Evolutionary conservation across 108 stramenopile species (phyloP).

Genomic region (Cyclotella kingstonii): DNA sequence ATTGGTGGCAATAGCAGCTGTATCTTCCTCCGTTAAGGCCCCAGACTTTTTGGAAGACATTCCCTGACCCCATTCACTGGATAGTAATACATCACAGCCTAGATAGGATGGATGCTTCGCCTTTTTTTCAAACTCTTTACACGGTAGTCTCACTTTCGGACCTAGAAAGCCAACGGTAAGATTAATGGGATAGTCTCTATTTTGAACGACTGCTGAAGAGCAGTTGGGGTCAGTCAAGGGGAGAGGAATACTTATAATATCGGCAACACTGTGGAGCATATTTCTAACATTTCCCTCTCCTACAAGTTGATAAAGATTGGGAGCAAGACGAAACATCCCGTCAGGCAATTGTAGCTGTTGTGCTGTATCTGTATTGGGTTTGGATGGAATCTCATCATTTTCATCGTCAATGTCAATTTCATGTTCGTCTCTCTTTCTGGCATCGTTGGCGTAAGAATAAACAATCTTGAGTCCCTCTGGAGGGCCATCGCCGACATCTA

Average conservation of each 20-base stretch:
- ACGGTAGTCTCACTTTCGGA: constrained; percentile 32
- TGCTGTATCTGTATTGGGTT: background rate
- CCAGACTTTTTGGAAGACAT: constrained; percentile 55
- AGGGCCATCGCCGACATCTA: constrained; percentile 34
- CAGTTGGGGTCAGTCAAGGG: constrained; percentile 2
- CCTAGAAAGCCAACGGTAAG: constrained; percentile 29
- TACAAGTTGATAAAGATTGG: constrained; percentile 39
- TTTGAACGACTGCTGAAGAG: background rate
- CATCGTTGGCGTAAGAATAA: background rate
- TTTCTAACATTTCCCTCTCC: constrained; percentile 12
- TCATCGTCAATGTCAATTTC: constrained; percentile 34
- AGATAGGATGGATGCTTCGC: constrained; percentile 48
- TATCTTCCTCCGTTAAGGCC: constrained; percentile 27
- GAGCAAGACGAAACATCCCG: constrained; percentile 27
- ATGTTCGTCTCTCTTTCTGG: constrained; percentile 24
- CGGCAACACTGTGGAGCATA: constrained; percentile 12
- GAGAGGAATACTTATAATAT: constrained; percentile 35
- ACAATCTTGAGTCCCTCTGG: constrained; percentile 3
- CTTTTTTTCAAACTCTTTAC: constrained; percentile 37
- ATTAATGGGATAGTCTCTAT: constrained; percentile 7
- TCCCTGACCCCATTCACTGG: constrained; percentile 81
- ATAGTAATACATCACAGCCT: constrained; percentile 77
- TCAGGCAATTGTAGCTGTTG: constrained; percentile 7
- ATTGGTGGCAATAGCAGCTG: constrained; percentile 3
- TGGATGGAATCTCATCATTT: background rate